phyloP scores from a whole-genome alignment of 1,284 basidiomycete species.

The Ganoderma sinense region DNA sequence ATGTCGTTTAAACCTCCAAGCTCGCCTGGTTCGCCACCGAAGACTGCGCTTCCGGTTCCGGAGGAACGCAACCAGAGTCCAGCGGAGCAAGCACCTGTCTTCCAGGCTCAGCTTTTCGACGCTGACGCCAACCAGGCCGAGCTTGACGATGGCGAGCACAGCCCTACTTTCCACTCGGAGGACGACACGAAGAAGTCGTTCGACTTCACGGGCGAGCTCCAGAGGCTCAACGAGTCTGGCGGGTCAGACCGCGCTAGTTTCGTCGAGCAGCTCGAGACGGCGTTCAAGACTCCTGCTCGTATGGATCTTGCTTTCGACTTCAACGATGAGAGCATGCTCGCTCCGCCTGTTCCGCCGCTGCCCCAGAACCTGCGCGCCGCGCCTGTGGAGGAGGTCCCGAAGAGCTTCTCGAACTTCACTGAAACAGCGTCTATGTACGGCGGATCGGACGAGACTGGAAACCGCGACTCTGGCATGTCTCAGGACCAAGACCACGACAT shows the following conservation, averaged over 20 bases:
- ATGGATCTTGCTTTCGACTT: constrained; percentile 62
- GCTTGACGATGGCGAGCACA: constrained; percentile 49
- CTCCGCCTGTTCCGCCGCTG: constrained; percentile 54
- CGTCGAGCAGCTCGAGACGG: constrained; percentile 81
- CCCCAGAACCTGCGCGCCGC: constrained; percentile 30
- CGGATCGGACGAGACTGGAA: constrained; percentile 19
- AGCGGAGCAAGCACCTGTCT: constrained; percentile 43
- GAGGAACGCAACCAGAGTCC: constrained; percentile 1
- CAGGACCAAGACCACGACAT: constrained; percentile 32
- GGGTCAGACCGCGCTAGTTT: constrained; percentile 77
- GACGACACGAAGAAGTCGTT: constrained; percentile 82
- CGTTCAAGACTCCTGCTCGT: constrained; percentile 77
- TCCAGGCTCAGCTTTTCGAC: constrained; percentile 53
- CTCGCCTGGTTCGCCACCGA: constrained; percentile 52
- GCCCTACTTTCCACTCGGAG: constrained; percentile 40
- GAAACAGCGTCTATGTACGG: constrained; percentile 30
- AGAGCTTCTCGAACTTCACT: constrained; percentile 34
- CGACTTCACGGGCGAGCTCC: constrained; percentile 85
- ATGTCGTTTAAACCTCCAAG: constrained; percentile 41
- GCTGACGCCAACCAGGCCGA: constrained; percentile 54
- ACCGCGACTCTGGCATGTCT: constrained; percentile 31
- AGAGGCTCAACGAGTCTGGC: constrained; percentile 73
- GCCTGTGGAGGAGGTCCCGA: constrained; percentile 35
- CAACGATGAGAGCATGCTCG: constrained; percentile 44
- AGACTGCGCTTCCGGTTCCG: constrained; percentile 47